Base-by-base conservation (phyloP, 208 protist species). In the Leishmania major region DNA sequence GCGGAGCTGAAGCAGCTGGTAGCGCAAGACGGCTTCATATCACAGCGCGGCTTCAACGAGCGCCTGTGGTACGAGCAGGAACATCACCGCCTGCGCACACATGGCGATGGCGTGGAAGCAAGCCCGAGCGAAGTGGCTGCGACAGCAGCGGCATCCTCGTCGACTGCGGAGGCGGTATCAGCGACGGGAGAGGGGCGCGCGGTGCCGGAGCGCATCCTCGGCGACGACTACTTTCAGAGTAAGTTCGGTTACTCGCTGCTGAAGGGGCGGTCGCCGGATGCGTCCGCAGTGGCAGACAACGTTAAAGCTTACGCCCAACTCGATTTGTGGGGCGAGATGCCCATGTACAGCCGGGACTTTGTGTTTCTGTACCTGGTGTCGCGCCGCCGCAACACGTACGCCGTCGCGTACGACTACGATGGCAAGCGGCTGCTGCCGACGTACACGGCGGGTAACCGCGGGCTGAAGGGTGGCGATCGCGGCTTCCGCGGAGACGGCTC, bases 321-420 rank as follows among this genome's bases (percentile, higher is more conserved):
- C 1, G 95, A 97, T 51, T 82, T 95, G 62, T 97, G 95, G 93
- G 95, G 87, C 1, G 95, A 97, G 83, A 92, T 97, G 91, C 95
- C 95, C n/a, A 96, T 94, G 87, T 97, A 97, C 86, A 84, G 85
- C 76, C 76, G 84, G 40, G 92, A 96, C 76, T 96, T 94, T 87
- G 79, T 96, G 37, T 97, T 97, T 57, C 87, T 97, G 40, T 97
- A 97, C 72, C 81, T 97, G 43, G 86, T 97, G 78, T 94, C 93
- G 40, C 89, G 95, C 7, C 90, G 95, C 11, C 92, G 95, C 57
- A 97, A 97, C 84, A 96, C 93, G 25, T 97, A 96, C 87, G 95
- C 95, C 25, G 95, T 97, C 51, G 91, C 92, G 10, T 97, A 96
- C 90, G 91, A 96, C 79, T 96, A 96, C 84, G 86, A 91, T 11